phyloP scores from a whole-genome alignment of 139 green algal genomes.

The Chlorella sp. region DNA sequence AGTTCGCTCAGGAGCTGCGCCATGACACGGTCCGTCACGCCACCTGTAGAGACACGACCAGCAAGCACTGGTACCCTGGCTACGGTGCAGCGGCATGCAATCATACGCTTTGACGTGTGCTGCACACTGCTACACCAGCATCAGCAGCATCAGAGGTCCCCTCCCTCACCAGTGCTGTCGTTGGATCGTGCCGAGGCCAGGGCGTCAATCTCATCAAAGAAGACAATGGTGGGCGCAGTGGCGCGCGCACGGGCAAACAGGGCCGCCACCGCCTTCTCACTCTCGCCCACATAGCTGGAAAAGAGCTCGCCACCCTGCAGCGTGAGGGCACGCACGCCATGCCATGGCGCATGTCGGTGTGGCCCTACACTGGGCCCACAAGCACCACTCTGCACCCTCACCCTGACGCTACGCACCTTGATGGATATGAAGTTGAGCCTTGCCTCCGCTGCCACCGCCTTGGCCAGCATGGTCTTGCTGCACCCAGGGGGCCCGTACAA shows the following conservation, averaged over 20 bases:
- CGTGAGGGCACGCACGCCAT: no score
- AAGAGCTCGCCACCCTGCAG: constrained; percentile 46
- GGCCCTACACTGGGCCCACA: no score
- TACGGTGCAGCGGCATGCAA: no score
- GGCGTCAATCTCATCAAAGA: constrained; percentile 85
- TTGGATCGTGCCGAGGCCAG: constrained; percentile 32
- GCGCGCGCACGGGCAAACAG: constrained; percentile 66
- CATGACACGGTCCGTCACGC: constrained; percentile 47
- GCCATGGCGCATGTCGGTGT: no score
- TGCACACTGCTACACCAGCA: no score
- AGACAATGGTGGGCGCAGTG: constrained; percentile 71
- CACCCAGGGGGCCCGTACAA: constrained; percentile 64
- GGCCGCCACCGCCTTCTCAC: constrained; percentile 60
- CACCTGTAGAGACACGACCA: background rate
- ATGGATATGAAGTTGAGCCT: constrained; percentile 67
- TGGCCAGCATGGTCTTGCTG: constrained; percentile 80
- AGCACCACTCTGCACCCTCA: no score
- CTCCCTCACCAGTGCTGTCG: constrained; percentile 5
- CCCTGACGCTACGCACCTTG: constrained; percentile 24
- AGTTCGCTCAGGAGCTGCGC: constrained; percentile 88
- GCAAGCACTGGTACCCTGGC: background rate
- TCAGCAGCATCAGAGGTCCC: no score
- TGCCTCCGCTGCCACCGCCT: constrained; percentile 59
- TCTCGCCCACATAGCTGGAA: constrained; percentile 80
- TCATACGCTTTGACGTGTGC: no score